These are phyloP conservation scores for Debaryomyces prosopidis DNA, from an alignment of 805 yeast genomes.

Conservation along the genomic window DNA sequence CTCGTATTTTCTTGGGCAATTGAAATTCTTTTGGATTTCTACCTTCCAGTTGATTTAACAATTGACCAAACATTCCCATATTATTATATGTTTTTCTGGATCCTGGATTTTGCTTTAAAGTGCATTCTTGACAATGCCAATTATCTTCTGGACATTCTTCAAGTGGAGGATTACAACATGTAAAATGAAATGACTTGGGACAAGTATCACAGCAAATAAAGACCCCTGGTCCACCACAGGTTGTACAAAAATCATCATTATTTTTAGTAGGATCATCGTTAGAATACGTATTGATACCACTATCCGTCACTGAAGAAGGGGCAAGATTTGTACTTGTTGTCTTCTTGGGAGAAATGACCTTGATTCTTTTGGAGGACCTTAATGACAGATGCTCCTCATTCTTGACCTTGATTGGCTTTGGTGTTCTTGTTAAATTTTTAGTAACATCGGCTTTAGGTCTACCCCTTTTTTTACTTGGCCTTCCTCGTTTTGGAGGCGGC, in stretches of 20 bases:
- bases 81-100: slow-evolving; percentile 23
- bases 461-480: slow-evolving; percentile 1
- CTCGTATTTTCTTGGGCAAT: slow-evolving; percentile 69
- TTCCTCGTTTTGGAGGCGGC: slow-evolving; percentile 9
- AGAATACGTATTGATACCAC: slow-evolving; percentile 3
- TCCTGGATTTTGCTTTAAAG: slow-evolving; percentile 38
- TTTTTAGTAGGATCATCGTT: slow-evolving; percentile 17
- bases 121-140: slow-evolving; percentile 87
- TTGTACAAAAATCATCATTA: slow-evolving; percentile 88
- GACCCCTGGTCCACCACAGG: slow-evolving; percentile 87
- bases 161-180: slow-evolving; percentile 88
- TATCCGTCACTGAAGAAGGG: slow-evolving; percentile 14
- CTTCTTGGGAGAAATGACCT: slow-evolving; percentile 36
- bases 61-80: slow-evolving; percentile 53
- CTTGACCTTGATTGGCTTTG: slow-evolving; percentile 6
- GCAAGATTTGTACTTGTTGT: slow-evolving; percentile 25
- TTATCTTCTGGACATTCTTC: slow-evolving; percentile 85
- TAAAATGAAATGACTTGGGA: slow-evolving; percentile 87
- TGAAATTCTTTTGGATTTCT: slow-evolving; percentile 41
- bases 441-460: background rate
- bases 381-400: slow-evolving; percentile 11
- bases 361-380: slow-evolving; percentile 21
- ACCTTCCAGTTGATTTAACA: slow-evolving; percentile 69
- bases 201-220: slow-evolving; percentile 94
- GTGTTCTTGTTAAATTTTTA: slow-evolving; percentile 4